Evolutionary conservation across 768 basidiomycete genomes (phyloP).

Genomic region (Grammothele lineata): DNA sequence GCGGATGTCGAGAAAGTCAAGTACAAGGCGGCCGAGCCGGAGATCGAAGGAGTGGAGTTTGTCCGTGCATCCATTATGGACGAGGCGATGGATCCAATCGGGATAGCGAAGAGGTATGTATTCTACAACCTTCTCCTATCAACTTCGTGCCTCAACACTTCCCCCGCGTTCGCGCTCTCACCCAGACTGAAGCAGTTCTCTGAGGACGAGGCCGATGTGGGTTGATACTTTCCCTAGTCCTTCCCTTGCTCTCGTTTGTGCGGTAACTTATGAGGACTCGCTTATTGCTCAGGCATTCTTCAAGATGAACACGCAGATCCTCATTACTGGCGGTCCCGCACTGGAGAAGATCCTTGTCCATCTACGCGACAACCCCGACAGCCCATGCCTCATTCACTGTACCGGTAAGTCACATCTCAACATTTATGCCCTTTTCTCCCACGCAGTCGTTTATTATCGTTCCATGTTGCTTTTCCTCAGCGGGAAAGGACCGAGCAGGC

Average conservation of each 20-base stretch:
- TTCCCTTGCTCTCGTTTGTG: background rate
- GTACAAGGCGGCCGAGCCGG: slow-evolving; percentile 27
- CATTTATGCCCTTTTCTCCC: no score
- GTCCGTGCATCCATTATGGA: slow-evolving; percentile 24
- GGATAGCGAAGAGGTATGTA: slow-evolving; percentile 3
- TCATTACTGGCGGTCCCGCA: slow-evolving; percentile 30
- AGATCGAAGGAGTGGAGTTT: slow-evolving; percentile 26
- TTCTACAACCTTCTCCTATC: no score
- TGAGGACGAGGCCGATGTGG: slow-evolving; percentile 23
- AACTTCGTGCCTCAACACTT: no score
- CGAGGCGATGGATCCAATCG: slow-evolving; percentile 28
- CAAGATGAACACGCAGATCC: slow-evolving; percentile 25
- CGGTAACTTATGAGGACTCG: background rate
- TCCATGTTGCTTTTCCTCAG: no score
- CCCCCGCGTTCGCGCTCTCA: no score
- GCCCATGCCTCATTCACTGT: slow-evolving; percentile 40
- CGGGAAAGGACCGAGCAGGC: no score
- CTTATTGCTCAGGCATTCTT: slow-evolving; percentile 32
- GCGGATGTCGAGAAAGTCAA: slow-evolving; percentile 32
- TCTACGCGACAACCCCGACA: slow-evolving; percentile 33
- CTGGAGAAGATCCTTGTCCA: slow-evolving; percentile 33
- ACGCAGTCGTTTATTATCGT: no score
- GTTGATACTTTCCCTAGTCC: background rate
- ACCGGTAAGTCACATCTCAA: slow-evolving; percentile 29
- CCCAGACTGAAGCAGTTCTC: slow-evolving; percentile 28